phyloP scores from a whole-genome alignment of 208 protist species.

The Herpetomonas tarakana region DNA sequence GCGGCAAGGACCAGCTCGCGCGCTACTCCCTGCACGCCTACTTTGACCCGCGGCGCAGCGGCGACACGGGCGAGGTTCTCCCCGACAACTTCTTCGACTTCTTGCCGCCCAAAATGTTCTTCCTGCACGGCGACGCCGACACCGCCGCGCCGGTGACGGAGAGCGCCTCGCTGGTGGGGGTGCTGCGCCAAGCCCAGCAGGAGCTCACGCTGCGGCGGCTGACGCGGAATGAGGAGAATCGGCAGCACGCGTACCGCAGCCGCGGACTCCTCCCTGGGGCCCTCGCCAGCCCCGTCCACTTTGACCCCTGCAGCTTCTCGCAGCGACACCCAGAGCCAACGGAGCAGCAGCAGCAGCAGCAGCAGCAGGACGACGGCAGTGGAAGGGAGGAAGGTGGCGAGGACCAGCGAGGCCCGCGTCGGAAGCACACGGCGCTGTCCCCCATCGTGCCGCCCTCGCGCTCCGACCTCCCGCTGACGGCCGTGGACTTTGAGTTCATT shows the following conservation, averaged over 20 bases:
- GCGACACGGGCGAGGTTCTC: slow-evolving; percentile 29
- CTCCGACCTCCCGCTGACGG: slow-evolving; percentile 11
- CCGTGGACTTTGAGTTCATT: slow-evolving; percentile 55
- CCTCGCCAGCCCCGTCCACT: not conserved
- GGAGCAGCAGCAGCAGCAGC: not conserved
- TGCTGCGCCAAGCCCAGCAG: slow-evolving; percentile 56
- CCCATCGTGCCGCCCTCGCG: not conserved
- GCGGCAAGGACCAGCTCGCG: slow-evolving; percentile 45
- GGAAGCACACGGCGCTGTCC: not conserved
- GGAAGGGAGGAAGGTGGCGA: slow-evolving; percentile 1
- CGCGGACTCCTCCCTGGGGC: slow-evolving; percentile 8
- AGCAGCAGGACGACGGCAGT: not conserved
- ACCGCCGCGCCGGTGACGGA: slow-evolving; percentile 33
- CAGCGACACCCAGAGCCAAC: not conserved
- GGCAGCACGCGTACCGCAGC: slow-evolving; percentile 26
- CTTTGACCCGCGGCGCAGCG: slow-evolving; percentile 25
- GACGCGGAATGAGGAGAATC: slow-evolving; percentile 16
- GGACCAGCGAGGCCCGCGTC: too few relatives aligned
- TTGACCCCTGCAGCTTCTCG: not conserved
- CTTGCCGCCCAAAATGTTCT: slow-evolving; percentile 34
- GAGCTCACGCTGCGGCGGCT: slow-evolving; percentile 23
- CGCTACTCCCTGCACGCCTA: slow-evolving; percentile 56
- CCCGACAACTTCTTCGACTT: slow-evolving; percentile 58
- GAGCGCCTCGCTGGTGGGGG: slow-evolving; percentile 43
- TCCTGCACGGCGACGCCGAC: slow-evolving; percentile 54